phyloP scores from a whole-genome alignment of 176 grass and related monocot genomes.

The bread wheat (Triticum aestivum) region IWGSC_CS_RefSeq_v2.1 NC_057802.1:465105674-465106173 shows the following conservation, averaged over 20 bases:
- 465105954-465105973: constrained; percentile 68
- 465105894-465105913: constrained; percentile 47
- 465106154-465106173: not conserved
- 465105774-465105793: not conserved
- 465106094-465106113: constrained; percentile 69
- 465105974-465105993: not conserved
- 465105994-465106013: not conserved
- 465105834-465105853: not conserved
- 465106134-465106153: constrained; percentile 68
- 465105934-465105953: constrained; percentile 63
- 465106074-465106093: constrained; percentile 57
- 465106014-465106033: too few relatives aligned
- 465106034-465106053: not conserved
- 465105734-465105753: not conserved
- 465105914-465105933: constrained; percentile 66
- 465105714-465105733: not conserved
- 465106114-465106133: constrained; percentile 75
- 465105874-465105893: not conserved
- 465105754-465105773: not conserved
- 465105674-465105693: too few relatives aligned
- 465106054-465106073: not conserved
- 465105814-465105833: not conserved
- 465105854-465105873: not conserved
- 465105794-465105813: not conserved
- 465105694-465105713: too few relatives aligned